Percentiles rank a stretch among this genome's conserved stretches.
These are phyloP conservation scores for Blastomyces percursus DNA, from an alignment of 2,329 filamentous ascomycete genomes.

Conservation along the genomic window DNA sequence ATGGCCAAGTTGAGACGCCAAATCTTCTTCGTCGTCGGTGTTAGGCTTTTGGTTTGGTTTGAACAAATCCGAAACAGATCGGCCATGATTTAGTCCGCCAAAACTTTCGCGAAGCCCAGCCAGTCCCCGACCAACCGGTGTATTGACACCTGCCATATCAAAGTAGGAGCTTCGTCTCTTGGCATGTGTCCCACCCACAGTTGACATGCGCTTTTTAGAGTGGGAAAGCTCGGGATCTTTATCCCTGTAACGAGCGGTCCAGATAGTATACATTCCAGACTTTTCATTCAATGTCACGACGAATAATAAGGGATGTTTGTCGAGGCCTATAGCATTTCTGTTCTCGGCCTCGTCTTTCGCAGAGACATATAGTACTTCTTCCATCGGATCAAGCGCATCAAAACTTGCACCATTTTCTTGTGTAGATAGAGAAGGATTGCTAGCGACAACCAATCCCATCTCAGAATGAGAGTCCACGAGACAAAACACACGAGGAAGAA, in stretches of 20 bases:
- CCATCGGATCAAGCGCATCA: constrained; percentile 59
- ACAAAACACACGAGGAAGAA: constrained; percentile 58
- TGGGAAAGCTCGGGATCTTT: constrained; percentile 45
- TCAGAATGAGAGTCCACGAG: constrained; percentile 79
- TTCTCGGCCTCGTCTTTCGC: constrained; percentile 43
- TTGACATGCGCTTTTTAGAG: constrained; percentile 36
- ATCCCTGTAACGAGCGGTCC: constrained; percentile 68
- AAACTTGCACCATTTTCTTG: constrained; percentile 25
- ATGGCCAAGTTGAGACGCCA: constrained; percentile 61
- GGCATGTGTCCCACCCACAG: constrained; percentile 51
- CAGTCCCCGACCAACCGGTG: constrained; percentile 54
- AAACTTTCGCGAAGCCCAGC: constrained; percentile 67
- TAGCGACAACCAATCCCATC: constrained; percentile 66
- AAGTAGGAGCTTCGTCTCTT: constrained; percentile 58
- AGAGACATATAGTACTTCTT: constrained; percentile 78
- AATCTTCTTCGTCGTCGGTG: constrained; percentile 46
- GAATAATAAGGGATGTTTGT: constrained; percentile 45
- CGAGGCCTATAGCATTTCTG: not conserved
- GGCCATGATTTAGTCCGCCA: constrained; percentile 41
- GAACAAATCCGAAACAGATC: constrained; percentile 32
- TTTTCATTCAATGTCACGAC: constrained; percentile 73
- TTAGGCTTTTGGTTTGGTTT: constrained; percentile 40
- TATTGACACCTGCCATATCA: constrained; percentile 59
- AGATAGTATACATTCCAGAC: constrained; percentile 67
- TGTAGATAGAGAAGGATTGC: constrained; percentile 24